Conservation (phyloP, 2,329 filamentous ascomycete genomes). For the Myotisia sp. region DNA sequence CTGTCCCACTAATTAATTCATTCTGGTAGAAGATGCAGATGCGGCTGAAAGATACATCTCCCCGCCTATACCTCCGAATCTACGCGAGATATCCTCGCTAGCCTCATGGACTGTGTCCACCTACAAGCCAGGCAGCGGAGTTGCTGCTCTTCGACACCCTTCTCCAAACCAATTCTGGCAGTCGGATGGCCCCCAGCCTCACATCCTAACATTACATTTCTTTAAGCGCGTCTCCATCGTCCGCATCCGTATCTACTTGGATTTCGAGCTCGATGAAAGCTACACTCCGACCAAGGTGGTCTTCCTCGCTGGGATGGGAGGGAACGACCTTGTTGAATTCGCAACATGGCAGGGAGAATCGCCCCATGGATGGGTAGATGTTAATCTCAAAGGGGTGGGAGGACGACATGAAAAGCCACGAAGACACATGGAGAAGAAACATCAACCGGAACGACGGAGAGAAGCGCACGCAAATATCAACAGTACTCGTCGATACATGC, state of each 20-base stretch:
- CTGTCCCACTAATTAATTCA: neutral
- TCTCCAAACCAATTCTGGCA: conserved; percentile 49
- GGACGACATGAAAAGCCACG: conserved; percentile 26
- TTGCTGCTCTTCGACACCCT: conserved; percentile 45
- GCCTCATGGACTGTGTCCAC: conserved; percentile 53
- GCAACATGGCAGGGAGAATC: conserved; percentile 62
- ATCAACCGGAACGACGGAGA: neutral
- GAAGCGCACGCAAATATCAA: neutral
- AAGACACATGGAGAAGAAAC: conserved; percentile 10
- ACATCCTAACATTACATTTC: conserved; percentile 51
- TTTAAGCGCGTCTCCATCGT: conserved; percentile 39
- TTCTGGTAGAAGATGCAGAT: neutral
- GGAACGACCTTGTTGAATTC: conserved; percentile 84
- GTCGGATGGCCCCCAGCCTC: conserved; percentile 51
- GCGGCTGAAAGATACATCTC: conserved; percentile 19
- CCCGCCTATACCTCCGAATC: conserved; percentile 26
- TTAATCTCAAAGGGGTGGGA: conserved; percentile 53
- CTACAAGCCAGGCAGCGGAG: conserved; percentile 47
- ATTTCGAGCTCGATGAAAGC: conserved; percentile 85
- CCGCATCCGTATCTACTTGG: conserved; percentile 47
- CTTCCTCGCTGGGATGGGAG: conserved; percentile 76
- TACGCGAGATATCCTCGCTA: conserved; percentile 50
- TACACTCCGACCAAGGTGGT: conserved; percentile 91
- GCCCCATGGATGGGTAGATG: conserved; percentile 81
- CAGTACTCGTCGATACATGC: neutral